Conservation (phyloP, 2,329 filamentous ascomycete species). For the Aspergillus fructus region DNA sequence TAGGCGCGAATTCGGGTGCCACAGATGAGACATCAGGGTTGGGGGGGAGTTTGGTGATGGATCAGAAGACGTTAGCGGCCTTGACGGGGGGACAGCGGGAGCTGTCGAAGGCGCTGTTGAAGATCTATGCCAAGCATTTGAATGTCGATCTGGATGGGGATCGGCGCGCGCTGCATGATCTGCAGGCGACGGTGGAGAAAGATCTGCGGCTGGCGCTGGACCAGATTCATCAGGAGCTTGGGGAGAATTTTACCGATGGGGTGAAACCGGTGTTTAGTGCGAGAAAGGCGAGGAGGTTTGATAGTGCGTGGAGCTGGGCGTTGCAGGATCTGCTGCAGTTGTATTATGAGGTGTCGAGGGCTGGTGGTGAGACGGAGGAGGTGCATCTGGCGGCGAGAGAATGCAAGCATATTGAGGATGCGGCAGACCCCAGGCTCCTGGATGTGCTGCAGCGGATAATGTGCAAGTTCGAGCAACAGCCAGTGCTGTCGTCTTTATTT, state of each 20-base stretch:
- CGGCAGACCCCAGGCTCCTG: too few species aligned
- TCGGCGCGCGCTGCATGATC: not conserved
- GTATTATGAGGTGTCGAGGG: too few species aligned
- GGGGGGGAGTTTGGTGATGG: too few species aligned
- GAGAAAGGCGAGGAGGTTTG: not conserved
- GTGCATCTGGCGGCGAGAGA: too few species aligned
- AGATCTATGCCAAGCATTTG: not conserved
- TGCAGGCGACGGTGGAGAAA: not conserved
- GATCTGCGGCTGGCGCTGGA: not conserved
- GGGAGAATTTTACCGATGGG: not conserved
- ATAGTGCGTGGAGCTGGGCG: not conserved
- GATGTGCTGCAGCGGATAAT: too few species aligned
- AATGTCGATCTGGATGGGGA: not conserved
- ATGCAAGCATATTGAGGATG: too few species aligned
- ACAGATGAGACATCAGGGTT: too few species aligned
- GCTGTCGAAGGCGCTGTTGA: not conserved
- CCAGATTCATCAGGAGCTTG: not conserved
- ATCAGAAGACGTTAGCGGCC: too few species aligned
- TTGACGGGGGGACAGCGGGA: not conserved
- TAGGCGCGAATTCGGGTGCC: too few species aligned
- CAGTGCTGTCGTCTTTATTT: not conserved
- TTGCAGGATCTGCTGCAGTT: too few species aligned
- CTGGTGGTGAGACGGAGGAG: too few species aligned
- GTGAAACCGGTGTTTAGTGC: not conserved
- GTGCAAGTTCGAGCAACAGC: too few species aligned